phyloP scores from a whole-genome alignment of 306 rosid genomes.

The Coriaria nepalensis region DNA sequence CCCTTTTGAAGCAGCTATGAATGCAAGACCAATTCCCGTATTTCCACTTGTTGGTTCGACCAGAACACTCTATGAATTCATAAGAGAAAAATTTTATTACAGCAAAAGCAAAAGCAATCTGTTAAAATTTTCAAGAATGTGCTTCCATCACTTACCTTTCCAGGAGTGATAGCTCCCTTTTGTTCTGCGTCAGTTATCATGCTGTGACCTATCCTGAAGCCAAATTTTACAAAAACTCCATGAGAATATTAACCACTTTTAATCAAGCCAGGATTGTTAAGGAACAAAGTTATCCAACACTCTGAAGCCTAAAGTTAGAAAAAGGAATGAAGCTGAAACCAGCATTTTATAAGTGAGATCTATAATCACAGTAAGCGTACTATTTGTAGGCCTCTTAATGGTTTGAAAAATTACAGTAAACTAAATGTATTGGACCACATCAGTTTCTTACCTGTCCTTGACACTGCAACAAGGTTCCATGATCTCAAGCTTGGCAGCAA shows the following conservation, averaged over 20 bases:
- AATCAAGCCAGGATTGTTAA: slow-evolving; percentile 2
- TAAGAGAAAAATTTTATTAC: slow-evolving; percentile 11
- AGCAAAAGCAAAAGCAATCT: background rate
- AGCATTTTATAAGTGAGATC: too few species aligned
- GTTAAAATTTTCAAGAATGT: background rate
- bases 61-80: slow-evolving; percentile 54
- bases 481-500: slow-evolving; percentile 98
- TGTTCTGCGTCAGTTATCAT: slow-evolving; percentile 91
- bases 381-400: too few species aligned
- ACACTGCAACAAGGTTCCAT: slow-evolving; percentile 99
- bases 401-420: too few species aligned
- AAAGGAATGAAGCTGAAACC: too few species aligned
- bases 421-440: too few species aligned
- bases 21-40: slow-evolving; percentile 98
- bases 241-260: background rate
- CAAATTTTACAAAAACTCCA: slow-evolving; percentile 11
- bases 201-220: slow-evolving; percentile 82
- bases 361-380: too few species aligned
- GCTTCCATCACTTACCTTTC: slow-evolving; percentile 44
- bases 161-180: slow-evolving; percentile 76
- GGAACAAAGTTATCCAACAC: background rate
- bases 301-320: too few species aligned
- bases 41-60: slow-evolving; percentile 99
- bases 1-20: slow-evolving; percentile 94
- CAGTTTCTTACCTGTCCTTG: slow-evolving; percentile 79